These are phyloP conservation scores for Mycena amicta DNA, from an alignment of 768 basidiomycete species.

Conservation along the genomic window DNA sequence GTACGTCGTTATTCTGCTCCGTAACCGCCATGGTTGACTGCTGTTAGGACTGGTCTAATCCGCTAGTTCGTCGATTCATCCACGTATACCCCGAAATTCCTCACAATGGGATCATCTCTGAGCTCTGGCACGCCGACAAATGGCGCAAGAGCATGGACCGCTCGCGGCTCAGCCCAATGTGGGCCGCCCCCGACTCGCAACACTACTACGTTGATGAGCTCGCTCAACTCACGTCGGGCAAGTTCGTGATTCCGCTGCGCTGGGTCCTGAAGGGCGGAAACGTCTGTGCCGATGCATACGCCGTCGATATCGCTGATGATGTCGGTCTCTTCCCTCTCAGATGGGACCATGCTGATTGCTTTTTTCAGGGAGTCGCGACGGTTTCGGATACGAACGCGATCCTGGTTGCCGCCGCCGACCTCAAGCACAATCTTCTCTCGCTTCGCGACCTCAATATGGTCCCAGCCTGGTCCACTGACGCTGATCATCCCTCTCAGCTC, in stretches of 20 bases:
- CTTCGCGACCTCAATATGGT: background rate
- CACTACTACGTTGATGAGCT: slow-evolving; percentile 14
- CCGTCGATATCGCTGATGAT: background rate
- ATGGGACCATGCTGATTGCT: background rate
- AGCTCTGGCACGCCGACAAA: slow-evolving; percentile 25
- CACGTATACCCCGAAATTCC: slow-evolving; percentile 22
- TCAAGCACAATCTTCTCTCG: slow-evolving; percentile 6
- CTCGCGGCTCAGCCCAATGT: slow-evolving; percentile 23
- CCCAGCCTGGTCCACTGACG: background rate
- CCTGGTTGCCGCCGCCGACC: slow-evolving; percentile 1
- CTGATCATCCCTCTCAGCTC: background rate
- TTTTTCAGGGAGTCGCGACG: background rate
- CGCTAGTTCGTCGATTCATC: slow-evolving; percentile 15
- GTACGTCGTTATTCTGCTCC: background rate
- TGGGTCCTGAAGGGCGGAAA: background rate
- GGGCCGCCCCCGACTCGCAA: background rate
- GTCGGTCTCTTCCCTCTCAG: background rate
- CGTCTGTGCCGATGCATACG: background rate
- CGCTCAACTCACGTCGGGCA: background rate
- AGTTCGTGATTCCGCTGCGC: slow-evolving; percentile 8
- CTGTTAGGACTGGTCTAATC: slow-evolving; percentile 21
- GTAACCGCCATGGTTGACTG: background rate
- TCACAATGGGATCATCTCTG: slow-evolving; percentile 9
- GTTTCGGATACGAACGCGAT: background rate
- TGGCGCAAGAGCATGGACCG: slow-evolving; percentile 27